These are phyloP conservation scores for Scheffersomyces illinoinensis DNA, from an alignment of 1,139 yeast species.

Conservation along the genomic window DNA sequence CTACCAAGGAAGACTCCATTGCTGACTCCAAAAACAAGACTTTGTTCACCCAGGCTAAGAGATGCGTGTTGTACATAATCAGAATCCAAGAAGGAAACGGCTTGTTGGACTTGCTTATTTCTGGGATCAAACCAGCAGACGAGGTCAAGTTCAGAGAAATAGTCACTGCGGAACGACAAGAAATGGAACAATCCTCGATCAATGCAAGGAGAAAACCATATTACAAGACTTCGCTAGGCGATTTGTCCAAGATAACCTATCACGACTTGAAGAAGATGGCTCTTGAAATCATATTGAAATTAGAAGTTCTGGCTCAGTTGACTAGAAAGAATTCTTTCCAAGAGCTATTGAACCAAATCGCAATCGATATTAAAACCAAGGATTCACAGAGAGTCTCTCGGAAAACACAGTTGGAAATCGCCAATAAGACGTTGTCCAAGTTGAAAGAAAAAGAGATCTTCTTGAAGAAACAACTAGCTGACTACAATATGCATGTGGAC, in stretches of 20 bases:
- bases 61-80: slow-evolving; percentile 76
- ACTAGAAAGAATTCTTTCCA: slow-evolving; percentile 76
- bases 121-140: slow-evolving; percentile 68
- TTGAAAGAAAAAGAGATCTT: slow-evolving; percentile 62
- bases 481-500: slow-evolving; percentile 72
- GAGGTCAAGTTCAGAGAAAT: slow-evolving; percentile 63
- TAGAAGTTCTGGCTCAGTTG: slow-evolving; percentile 69
- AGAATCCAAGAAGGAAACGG: slow-evolving; percentile 78
- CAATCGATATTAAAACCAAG: slow-evolving; percentile 79
- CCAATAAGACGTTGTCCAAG: slow-evolving; percentile 59
- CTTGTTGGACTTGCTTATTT: slow-evolving; percentile 69
- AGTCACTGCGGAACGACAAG: slow-evolving; percentile 48
- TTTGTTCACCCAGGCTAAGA: slow-evolving; percentile 74
- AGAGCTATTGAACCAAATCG: slow-evolving; percentile 76
- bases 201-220: slow-evolving; percentile 36
- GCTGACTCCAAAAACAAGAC: slow-evolving; percentile 51
- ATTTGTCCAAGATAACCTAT: slow-evolving; percentile 58
- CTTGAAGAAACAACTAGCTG: slow-evolving; percentile 59
- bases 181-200: slow-evolving; percentile 17
- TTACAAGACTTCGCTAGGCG: slow-evolving; percentile 48
- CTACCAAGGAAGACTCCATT: slow-evolving; percentile 46
- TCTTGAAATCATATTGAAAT: slow-evolving; percentile 70
- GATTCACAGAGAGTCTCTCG: slow-evolving; percentile 67
- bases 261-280: slow-evolving; percentile 78
- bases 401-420: slow-evolving; percentile 59